phyloP scores from a whole-genome alignment of 768 basidiomycete species.

The Dioszegia hungarica region DNA sequence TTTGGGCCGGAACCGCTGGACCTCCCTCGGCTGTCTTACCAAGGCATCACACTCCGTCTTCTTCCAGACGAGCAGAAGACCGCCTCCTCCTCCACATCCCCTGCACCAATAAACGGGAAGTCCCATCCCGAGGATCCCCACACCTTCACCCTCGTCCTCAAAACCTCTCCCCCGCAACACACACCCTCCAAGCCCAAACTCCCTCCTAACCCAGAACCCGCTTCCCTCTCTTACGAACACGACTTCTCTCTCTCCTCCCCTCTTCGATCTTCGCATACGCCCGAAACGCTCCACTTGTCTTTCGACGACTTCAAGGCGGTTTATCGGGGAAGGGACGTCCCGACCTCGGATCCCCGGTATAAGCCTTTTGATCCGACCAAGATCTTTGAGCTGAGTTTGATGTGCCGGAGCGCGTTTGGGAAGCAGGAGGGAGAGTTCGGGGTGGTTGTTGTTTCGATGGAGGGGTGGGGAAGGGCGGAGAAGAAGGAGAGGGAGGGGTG shows the following conservation, averaged over 20 bases:
- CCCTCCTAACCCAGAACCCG: conserved; percentile 28
- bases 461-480: conserved; percentile 8
- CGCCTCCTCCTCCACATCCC: neutral
- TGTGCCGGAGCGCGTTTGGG: conserved; percentile 49
- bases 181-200: conserved; percentile 31
- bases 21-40: conserved; percentile 22
- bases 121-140: conserved; percentile 2
- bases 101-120: conserved; percentile 1
- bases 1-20: conserved; percentile 38
- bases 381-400: conserved; percentile 46
- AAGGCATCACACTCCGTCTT: conserved; percentile 16
- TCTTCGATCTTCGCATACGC: neutral
- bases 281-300: conserved; percentile 18
- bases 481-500: conserved; percentile 4
- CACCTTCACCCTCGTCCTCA: conserved; percentile 42
- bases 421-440: conserved; percentile 48
- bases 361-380: conserved; percentile 32
- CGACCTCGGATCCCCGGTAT: conserved; percentile 28
- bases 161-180: conserved; percentile 30
- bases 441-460: conserved; percentile 33
- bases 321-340: conserved; percentile 45
- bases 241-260: conserved; percentile 14
- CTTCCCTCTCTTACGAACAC: conserved; percentile 41
- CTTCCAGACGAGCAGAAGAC: conserved; percentile 7
- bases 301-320: conserved; percentile 43